Conservation (phyloP, 139 green algal genomes). For the Asterochloris sp. region DNA sequence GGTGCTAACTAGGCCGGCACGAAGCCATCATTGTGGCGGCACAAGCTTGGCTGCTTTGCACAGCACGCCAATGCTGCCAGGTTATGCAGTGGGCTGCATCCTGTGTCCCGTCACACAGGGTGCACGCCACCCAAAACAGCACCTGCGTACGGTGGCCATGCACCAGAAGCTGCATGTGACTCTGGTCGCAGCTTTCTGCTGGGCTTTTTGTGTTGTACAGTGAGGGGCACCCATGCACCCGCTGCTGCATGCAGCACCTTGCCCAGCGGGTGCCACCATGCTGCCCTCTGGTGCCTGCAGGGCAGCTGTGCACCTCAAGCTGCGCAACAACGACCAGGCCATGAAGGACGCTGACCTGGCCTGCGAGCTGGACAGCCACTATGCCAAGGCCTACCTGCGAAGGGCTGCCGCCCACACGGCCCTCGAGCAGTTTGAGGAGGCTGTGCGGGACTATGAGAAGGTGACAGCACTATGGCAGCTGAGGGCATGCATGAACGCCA, state of each 20-base stretch:
- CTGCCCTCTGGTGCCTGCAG: slow-evolving; percentile 1
- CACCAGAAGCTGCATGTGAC: neutral
- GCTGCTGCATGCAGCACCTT: neutral
- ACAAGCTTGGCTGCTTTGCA: too few relatives aligned
- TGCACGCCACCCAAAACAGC: neutral
- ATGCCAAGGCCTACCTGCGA: slow-evolving; percentile 33
- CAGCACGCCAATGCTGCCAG: too few relatives aligned
- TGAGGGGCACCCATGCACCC: neutral
- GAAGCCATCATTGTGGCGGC: too few relatives aligned
- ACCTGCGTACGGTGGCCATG: neutral
- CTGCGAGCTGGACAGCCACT: slow-evolving; percentile 28
- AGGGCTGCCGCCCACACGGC: slow-evolving; percentile 25
- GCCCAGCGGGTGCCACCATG: neutral
- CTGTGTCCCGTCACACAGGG: neutral
- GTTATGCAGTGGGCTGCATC: too few relatives aligned
- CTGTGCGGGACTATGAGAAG: slow-evolving; percentile 41
- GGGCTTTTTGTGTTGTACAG: neutral
- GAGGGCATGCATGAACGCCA: too few relatives aligned
- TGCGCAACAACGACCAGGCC: slow-evolving; percentile 24
- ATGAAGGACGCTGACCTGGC: slow-evolving; percentile 36
- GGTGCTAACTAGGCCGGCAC: too few relatives aligned
- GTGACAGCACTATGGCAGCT: neutral
- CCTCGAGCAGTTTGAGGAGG: slow-evolving; percentile 34
- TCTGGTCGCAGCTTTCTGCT: neutral
- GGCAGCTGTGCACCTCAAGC: slow-evolving; percentile 29